A percentile compares a stretch with the other conserved stretches of the same genome.
Conservation (phyloP, 2,329 filamentous ascomycete genomes). For the Dothideomycetes sp. region DNA sequence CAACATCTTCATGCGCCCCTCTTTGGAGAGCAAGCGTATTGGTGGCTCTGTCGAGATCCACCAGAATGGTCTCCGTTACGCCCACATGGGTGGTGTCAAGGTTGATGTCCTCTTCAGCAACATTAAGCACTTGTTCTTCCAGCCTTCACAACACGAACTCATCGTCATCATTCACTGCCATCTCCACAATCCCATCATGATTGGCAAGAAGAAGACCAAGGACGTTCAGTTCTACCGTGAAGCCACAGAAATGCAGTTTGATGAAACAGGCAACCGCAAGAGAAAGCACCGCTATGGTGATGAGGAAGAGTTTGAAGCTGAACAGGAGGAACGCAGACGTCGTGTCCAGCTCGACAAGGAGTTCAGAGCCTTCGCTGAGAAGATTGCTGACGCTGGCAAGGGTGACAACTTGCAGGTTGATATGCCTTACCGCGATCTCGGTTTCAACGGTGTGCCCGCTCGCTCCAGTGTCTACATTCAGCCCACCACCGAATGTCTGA, state of each 20-base stretch:
- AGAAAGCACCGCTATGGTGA: constrained; percentile 96
- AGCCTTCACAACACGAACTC: constrained; percentile 89
- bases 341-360: constrained; percentile 87
- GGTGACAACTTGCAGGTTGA: constrained; percentile 88
- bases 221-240: constrained; percentile 98
- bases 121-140: constrained; percentile 97
- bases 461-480: constrained; percentile 93
- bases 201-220: constrained; percentile 98
- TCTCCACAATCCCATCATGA: constrained; percentile 93
- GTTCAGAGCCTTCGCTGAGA: constrained; percentile 94
- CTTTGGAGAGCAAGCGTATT: constrained; percentile 92
- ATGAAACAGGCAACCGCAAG: constrained; percentile 96
- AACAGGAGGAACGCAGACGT: constrained; percentile 89
- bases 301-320: constrained; percentile 96
- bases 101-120: constrained; percentile 97
- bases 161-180: constrained; percentile 98
- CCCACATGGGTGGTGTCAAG: constrained; percentile 68
- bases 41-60: constrained; percentile 95
- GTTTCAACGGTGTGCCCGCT: constrained; percentile 93
- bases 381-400: constrained; percentile 91
- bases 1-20: constrained; percentile 90
- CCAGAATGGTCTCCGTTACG: constrained; percentile 94
- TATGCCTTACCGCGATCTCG: constrained; percentile 91
- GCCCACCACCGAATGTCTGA: constrained; percentile 91
- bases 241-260: constrained; percentile 96